These are phyloP conservation scores for Didymosphaeria variabile DNA, from an alignment of 2,329 filamentous ascomycete species.

Conservation along the genomic window DNA sequence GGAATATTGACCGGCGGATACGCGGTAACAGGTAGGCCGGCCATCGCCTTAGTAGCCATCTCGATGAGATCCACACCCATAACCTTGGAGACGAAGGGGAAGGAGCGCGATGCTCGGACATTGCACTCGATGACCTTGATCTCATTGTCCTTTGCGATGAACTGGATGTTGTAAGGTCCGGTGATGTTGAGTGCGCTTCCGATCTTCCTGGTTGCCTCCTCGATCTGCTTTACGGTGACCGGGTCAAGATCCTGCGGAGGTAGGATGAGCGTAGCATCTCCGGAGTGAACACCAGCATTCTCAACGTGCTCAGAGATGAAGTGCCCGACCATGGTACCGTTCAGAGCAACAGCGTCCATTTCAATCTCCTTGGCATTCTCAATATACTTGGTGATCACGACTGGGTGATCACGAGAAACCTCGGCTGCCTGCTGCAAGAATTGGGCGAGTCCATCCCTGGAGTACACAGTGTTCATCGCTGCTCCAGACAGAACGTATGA, in stretches of 20 bases:
- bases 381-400: slow-evolving; percentile 99
- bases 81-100: slow-evolving; percentile 98
- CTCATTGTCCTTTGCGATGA: slow-evolving; percentile 99
- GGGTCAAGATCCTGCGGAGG: slow-evolving; percentile 89
- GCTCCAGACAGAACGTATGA: slow-evolving; percentile 97
- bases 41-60: slow-evolving; percentile 98
- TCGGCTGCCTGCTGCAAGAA: slow-evolving; percentile 92
- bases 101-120: slow-evolving; percentile 92
- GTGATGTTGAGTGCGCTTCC: slow-evolving; percentile 93
- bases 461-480: slow-evolving; percentile 99
- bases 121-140: slow-evolving; percentile 99
- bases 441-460: slow-evolving; percentile 86
- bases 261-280: slow-evolving; percentile 93
- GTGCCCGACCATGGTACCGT: slow-evolving; percentile 89
- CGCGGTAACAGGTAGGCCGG: slow-evolving; percentile 79
- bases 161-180: slow-evolving; percentile 98
- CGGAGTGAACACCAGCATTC: slow-evolving; percentile 97
- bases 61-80: slow-evolving; percentile 98
- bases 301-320: slow-evolving; percentile 99
- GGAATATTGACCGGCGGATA: slow-evolving; percentile 82
- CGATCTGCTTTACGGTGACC: slow-evolving; percentile 89
- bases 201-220: slow-evolving; percentile 95
- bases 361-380: slow-evolving; percentile 99
- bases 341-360: slow-evolving; percentile 96
- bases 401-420: slow-evolving; percentile 93